These are phyloP conservation scores for Polychaeton citri DNA, from an alignment of 2,329 filamentous ascomycete genomes.

Conservation along the genomic window DNA sequence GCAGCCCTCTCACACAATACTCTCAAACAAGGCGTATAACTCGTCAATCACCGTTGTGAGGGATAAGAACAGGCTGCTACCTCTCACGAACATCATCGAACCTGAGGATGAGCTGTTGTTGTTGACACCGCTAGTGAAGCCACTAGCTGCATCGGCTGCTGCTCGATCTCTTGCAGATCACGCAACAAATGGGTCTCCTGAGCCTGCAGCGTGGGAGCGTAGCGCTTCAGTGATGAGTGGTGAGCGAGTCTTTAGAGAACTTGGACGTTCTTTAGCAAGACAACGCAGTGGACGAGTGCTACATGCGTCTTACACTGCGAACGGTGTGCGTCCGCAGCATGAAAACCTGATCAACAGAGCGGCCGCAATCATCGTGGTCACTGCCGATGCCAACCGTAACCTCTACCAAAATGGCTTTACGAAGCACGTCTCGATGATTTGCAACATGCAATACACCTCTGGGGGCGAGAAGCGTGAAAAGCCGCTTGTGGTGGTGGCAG, in stretches of 20 bases:
- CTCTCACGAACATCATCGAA: slow-evolving; percentile 67
- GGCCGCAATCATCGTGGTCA: slow-evolving; percentile 78
- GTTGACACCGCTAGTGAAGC: slow-evolving; percentile 79
- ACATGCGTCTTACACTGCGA: slow-evolving; percentile 90
- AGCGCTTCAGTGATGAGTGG: slow-evolving; percentile 68
- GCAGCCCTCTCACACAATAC: slow-evolving; percentile 65
- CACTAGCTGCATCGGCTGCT: slow-evolving; percentile 75
- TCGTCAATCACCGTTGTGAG: slow-evolving; percentile 85
- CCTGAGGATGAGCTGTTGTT: slow-evolving; percentile 80
- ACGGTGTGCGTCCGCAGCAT: slow-evolving; percentile 81
- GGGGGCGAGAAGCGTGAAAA: slow-evolving; percentile 63
- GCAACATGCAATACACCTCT: slow-evolving; percentile 61
- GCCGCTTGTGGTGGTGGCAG: slow-evolving; percentile 77
- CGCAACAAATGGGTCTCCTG: slow-evolving; percentile 43
- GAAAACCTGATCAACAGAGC: slow-evolving; percentile 85
- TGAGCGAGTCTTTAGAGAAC: slow-evolving; percentile 80
- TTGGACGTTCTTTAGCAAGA: slow-evolving; percentile 76
- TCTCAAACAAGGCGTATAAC: slow-evolving; percentile 81
- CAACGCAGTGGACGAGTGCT: slow-evolving; percentile 75
- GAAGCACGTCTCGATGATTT: slow-evolving; percentile 93
- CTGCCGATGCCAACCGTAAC: slow-evolving; percentile 87
- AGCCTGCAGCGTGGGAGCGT: slow-evolving; percentile 42
- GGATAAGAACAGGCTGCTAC: slow-evolving; percentile 74
- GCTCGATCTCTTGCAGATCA: slow-evolving; percentile 56
- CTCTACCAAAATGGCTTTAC: slow-evolving; percentile 89